Percentiles rank a stretch among this genome's conserved stretches.
These are phyloP conservation scores for Paecilomyces formosus DNA, from an alignment of 2,329 filamentous ascomycete species.

Conservation along the genomic window DNA sequence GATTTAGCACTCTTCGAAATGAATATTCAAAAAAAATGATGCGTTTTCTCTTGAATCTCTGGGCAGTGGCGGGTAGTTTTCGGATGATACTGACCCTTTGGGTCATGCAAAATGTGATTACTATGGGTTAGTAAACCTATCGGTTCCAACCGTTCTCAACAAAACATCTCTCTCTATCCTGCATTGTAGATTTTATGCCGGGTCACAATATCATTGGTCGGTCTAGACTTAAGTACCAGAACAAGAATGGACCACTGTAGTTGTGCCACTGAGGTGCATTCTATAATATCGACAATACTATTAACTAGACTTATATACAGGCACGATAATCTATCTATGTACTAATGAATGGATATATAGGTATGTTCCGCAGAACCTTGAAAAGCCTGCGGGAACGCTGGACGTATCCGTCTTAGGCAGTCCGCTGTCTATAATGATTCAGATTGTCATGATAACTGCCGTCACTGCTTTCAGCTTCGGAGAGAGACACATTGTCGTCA, in stretches of 20 bases:
- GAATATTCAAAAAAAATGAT: neutral
- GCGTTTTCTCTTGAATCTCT: neutral
- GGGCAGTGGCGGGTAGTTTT: neutral
- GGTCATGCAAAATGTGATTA: neutral
- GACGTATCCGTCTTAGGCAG: neutral
- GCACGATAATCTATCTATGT: neutral
- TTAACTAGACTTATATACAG: neutral
- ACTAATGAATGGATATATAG: neutral
- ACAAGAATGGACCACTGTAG: neutral
- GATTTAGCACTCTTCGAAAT: neutral
- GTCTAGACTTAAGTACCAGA: too few relatives aligned
- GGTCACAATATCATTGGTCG: too few relatives aligned
- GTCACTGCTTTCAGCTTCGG: slow-evolving; percentile 14
- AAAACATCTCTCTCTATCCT: too few relatives aligned
- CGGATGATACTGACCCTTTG: neutral
- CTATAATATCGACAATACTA: neutral
- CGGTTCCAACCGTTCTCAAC: neutral
- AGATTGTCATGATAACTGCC: neutral
- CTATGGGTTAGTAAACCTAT: neutral
- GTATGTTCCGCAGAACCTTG: neutral
- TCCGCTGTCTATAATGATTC: neutral
- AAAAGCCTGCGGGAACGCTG: neutral
- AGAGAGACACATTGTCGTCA: slow-evolving; percentile 36
- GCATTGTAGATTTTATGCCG: too few relatives aligned
- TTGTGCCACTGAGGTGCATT: neutral